Conservation (phyloP, 257 asterid genomes). For the Fraxinus anomala region DNA sequence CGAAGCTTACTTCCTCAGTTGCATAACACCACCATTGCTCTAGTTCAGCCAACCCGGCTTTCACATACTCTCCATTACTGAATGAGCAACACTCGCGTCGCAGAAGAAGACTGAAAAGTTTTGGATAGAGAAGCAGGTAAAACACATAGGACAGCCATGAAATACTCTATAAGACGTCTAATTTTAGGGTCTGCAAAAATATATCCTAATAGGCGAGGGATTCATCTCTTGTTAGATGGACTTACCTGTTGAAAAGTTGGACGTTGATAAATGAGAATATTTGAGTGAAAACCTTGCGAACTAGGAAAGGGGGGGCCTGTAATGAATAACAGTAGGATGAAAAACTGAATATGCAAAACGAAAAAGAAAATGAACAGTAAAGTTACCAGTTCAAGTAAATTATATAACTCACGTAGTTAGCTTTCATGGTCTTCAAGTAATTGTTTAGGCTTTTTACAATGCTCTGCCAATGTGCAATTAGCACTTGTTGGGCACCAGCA, state of each 20-base stretch:
- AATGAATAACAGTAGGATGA: constrained; percentile 28
- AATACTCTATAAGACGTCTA: not conserved
- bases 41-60: constrained; percentile 88
- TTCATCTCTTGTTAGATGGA: constrained; percentile 16
- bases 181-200: not conserved
- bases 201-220: not conserved
- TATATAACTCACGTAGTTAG: constrained; percentile 66
- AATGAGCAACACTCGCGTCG: constrained; percentile 99
- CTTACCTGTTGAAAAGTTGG: constrained; percentile 90
- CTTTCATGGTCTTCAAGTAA: constrained; percentile 90
- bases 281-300: constrained; percentile 77
- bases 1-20: constrained; percentile 80
- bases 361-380: constrained; percentile 16
- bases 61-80: constrained; percentile 95
- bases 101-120: constrained; percentile 74
- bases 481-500: constrained; percentile 94
- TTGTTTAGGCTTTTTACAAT: constrained; percentile 81
- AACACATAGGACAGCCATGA: not conserved
- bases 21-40: constrained; percentile 96
- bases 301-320: constrained; percentile 87
- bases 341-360: not conserved
- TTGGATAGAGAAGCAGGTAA: constrained; percentile 11
- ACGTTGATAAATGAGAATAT: constrained; percentile 93
- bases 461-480: constrained; percentile 99
- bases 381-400: constrained; percentile 12